Conservation (phyloP, 2,329 filamentous ascomycete species). For the Stemphylium vesicarium region DNA sequence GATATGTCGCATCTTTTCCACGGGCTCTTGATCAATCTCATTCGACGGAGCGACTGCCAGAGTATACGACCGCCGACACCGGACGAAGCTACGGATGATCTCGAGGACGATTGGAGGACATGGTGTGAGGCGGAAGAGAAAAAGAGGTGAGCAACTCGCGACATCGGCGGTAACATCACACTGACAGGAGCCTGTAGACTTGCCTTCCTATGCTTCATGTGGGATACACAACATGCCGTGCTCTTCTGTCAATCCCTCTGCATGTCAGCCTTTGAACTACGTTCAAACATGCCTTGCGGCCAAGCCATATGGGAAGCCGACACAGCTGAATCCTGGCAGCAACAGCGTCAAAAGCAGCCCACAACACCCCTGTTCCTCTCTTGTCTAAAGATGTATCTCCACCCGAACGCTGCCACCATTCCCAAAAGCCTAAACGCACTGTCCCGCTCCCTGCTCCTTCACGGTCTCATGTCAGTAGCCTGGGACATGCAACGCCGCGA, state of each 20-base stretch:
- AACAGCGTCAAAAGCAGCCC: slow-evolving; percentile 49
- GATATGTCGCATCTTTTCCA: slow-evolving; percentile 69
- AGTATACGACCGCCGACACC: slow-evolving; percentile 49
- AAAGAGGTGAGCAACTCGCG: slow-evolving; percentile 53
- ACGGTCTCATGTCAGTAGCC: slow-evolving; percentile 67
- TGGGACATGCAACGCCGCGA: slow-evolving; percentile 69
- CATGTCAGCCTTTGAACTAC: slow-evolving; percentile 70
- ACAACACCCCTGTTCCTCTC: slow-evolving; percentile 56
- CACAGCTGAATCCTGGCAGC: slow-evolving; percentile 59
- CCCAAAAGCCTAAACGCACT: slow-evolving; percentile 58
- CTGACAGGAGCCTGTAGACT: slow-evolving; percentile 43
- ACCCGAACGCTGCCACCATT: slow-evolving; percentile 42
- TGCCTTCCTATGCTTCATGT: slow-evolving; percentile 68
- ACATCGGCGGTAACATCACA: no score
- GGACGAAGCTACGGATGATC: slow-evolving; percentile 46
- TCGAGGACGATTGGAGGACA: slow-evolving; percentile 58
- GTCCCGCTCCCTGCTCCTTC: slow-evolving; percentile 62
- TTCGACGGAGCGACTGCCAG: slow-evolving; percentile 61
- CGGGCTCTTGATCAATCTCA: slow-evolving; percentile 62
- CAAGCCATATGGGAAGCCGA: slow-evolving; percentile 64
- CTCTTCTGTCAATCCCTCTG: slow-evolving; percentile 70
- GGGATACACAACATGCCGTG: slow-evolving; percentile 70
- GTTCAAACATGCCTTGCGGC: slow-evolving; percentile 62
- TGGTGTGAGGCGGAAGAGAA: slow-evolving; percentile 65
- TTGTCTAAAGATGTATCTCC: slow-evolving; percentile 64